Percentiles rank a stretch among this genome's conserved stretches.
Conservation (phyloP, 192 early-diverging fungal species). For the Borealophlyctis nickersoniae region DNA sequence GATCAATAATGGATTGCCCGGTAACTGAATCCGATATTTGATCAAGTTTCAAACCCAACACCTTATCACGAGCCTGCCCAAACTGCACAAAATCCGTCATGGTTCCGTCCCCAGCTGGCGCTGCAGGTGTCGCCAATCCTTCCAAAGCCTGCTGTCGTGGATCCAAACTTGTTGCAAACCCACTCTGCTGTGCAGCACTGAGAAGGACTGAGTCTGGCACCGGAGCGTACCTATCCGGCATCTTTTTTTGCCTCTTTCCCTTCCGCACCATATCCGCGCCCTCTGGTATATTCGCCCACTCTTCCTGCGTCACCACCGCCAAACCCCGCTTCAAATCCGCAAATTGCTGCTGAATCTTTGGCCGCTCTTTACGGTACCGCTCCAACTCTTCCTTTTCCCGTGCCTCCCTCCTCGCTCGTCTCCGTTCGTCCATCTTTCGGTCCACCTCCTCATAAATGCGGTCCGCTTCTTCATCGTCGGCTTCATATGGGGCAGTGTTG, state of each 20-base stretch:
- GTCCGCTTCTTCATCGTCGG: constrained; percentile 97
- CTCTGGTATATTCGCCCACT: constrained; percentile 83
- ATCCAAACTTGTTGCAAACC: constrained; percentile 59
- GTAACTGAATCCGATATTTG: constrained; percentile 82
- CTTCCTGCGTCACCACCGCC: constrained; percentile 69
- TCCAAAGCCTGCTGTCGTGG: constrained; percentile 55
- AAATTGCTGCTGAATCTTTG: constrained; percentile 87
- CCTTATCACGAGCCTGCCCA: constrained; percentile 87
- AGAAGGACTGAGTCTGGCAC: constrained; percentile 68
- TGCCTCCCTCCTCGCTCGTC: constrained; percentile 70
- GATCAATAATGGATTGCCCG: constrained; percentile 87
- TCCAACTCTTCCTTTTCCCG: constrained; percentile 70
- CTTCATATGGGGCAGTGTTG: constrained; percentile 80
- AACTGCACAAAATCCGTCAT: constrained; percentile 89
- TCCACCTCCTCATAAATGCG: constrained; percentile 87
- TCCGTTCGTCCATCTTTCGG: constrained; percentile 82
- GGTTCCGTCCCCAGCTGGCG: constrained; percentile 45
- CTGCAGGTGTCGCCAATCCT: constrained; percentile 58
- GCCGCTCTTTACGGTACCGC: constrained; percentile 61
- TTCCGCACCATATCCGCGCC: constrained; percentile 81
- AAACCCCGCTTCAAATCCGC: constrained; percentile 85
- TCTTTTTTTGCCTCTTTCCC: constrained; percentile 56
- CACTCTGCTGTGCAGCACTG: constrained; percentile 48
- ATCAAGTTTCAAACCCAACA: constrained; percentile 87
- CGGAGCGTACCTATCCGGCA: constrained; percentile 41